These are phyloP conservation scores for Podospora appendiculata DNA, from an alignment of 495 filamentous ascomycete species.

Conservation along the genomic window DNA sequence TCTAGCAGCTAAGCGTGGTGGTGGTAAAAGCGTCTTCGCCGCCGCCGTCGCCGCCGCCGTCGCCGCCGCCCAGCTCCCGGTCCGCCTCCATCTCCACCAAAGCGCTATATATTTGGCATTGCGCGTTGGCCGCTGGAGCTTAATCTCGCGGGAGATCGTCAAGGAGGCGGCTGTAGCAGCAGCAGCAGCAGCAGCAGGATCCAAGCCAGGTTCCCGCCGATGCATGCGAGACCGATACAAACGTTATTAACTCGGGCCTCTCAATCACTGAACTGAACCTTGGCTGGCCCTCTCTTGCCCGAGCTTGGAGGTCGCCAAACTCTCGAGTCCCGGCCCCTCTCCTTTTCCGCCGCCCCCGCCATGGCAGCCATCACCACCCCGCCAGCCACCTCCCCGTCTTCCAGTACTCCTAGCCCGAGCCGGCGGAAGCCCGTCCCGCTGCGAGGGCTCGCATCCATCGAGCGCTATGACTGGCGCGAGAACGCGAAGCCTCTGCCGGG, in stretches of 20 bases:
- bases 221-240: conserved; percentile 1
- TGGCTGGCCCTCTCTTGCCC: not conserved
- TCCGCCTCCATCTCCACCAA: not conserved
- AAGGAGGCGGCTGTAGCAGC: not conserved
- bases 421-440: conserved; percentile 35
- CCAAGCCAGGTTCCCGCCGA: conserved; percentile 1
- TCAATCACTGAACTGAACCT: not conserved
- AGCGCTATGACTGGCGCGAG: conserved; percentile 28
- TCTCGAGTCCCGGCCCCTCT: conserved; percentile 3
- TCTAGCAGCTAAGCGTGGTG: too few relatives aligned
- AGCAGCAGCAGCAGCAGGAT: not conserved
- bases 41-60: not conserved
- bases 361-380: conserved; percentile 39
- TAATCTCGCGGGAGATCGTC: not conserved
- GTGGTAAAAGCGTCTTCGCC: too few relatives aligned
- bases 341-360: conserved; percentile 13
- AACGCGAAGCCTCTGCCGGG: conserved; percentile 25
- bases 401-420: conserved; percentile 25
- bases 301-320: conserved; percentile 5
- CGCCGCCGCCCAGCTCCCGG: not conserved
- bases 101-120: not conserved
- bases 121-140: conserved; percentile 5
- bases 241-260: too few relatives aligned
- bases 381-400: conserved; percentile 21
- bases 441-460: conserved; percentile 20